Conservation (phyloP, 208 protist species). For the Leishmania turanica region DNA sequence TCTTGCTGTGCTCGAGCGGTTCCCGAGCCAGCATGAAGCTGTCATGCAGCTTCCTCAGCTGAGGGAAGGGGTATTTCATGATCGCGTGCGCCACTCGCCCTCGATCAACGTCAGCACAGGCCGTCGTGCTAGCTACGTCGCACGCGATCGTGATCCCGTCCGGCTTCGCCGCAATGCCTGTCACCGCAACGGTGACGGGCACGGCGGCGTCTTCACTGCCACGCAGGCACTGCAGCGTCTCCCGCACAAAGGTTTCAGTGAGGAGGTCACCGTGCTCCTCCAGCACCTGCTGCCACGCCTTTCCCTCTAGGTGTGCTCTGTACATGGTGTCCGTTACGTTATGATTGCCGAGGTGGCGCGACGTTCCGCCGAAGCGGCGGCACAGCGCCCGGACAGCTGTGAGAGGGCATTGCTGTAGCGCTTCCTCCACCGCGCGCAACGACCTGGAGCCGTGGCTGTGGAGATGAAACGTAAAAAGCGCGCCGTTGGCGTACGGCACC, state of each 20-base stretch:
- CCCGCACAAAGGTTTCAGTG: slow-evolving; percentile 23
- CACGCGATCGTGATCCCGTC: slow-evolving; percentile 14
- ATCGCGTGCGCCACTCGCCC: slow-evolving; percentile 15
- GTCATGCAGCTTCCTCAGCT: slow-evolving; percentile 41
- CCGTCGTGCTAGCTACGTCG: slow-evolving; percentile 7
- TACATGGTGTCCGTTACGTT: neutral
- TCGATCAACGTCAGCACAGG: slow-evolving; percentile 2
- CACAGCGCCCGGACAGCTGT: neutral
- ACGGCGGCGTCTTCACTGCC: neutral
- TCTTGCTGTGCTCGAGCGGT: neutral
- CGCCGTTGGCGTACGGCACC: neutral
- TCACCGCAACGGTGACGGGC: slow-evolving; percentile 10
- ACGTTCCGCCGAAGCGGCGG: neutral
- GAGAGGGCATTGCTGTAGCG: slow-evolving; percentile 15
- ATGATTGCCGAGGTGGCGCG: neutral
- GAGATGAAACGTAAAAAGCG: slow-evolving; percentile 15
- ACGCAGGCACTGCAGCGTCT: slow-evolving; percentile 24
- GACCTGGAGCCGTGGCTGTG: neutral
- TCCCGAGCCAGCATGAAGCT: slow-evolving; percentile 9
- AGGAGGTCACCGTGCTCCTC: slow-evolving; percentile 7
- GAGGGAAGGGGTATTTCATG: slow-evolving; percentile 29
- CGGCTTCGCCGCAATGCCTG: neutral
- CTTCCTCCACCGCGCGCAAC: neutral
- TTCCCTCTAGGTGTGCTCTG: slow-evolving; percentile 12
- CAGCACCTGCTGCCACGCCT: slow-evolving; percentile 19